phyloP scores from a whole-genome alignment of 805 yeast genomes.

The Ogataea sp. region DNA sequence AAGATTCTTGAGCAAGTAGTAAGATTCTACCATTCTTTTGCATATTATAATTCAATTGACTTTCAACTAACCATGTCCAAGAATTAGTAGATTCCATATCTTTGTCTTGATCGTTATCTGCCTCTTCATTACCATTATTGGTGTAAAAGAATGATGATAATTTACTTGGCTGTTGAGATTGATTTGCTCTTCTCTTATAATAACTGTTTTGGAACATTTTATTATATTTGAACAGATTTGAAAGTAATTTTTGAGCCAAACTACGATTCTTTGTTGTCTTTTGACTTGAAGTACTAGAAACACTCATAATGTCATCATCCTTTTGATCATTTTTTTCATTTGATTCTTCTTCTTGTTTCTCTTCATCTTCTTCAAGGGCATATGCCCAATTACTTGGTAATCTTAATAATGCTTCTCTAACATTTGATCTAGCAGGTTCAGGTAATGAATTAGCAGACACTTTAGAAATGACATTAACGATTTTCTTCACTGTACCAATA shows the following conservation, averaged over 20 bases:
- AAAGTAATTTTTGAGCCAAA: constrained; percentile 17
- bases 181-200: not conserved
- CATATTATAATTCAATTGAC: constrained; percentile 23
- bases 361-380: constrained; percentile 4
- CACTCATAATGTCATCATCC: not conserved
- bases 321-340: constrained; percentile 25
- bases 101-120: not conserved
- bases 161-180: constrained; percentile 1
- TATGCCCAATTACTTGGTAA: constrained; percentile 70
- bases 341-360: constrained; percentile 8
- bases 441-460: constrained; percentile 72
- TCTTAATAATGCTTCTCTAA: constrained; percentile 67
- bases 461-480: constrained; percentile 76
- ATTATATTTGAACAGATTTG: constrained; percentile 21
- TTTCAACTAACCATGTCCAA: constrained; percentile 19
- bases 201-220: constrained; percentile 2
- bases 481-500: constrained; percentile 81
- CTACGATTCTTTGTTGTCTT: not conserved
- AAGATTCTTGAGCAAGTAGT: constrained; percentile 78
- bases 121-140: not conserved
- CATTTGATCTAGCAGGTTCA: constrained; percentile 71
- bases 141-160: not conserved
- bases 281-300: not conserved
- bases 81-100: not conserved
- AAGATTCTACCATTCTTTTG: constrained; percentile 61